Evolutionary conservation across 108 stramenopile genomes (phyloP).

Genomic region (Fistulifera pelliculosa): DNA sequence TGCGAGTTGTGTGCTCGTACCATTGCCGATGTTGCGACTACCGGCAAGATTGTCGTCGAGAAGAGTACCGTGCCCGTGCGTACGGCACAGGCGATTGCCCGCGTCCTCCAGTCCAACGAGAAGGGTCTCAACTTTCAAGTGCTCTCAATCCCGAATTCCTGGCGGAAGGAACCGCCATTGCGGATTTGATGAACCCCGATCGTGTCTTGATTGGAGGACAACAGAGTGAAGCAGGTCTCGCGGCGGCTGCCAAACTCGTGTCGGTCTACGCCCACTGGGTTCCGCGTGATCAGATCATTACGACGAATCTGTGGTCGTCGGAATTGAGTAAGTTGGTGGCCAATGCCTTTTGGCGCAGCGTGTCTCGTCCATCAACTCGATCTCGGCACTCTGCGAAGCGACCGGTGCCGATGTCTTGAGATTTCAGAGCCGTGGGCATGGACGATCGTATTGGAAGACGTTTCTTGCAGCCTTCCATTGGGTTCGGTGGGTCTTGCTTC

Average conservation of each 20-base stretch:
- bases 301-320: conserved; percentile 98
- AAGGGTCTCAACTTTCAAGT: conserved; percentile 94
- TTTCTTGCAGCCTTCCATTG: conserved; percentile 95
- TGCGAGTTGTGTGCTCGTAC: conserved; percentile 99
- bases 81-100: conserved; percentile 92
- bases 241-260: conserved; percentile 69
- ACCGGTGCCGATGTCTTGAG: conserved; percentile 97
- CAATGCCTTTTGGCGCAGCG: conserved; percentile 99
- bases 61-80: conserved; percentile 99
- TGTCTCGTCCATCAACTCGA: conserved; percentile 98
- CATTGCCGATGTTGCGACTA: conserved; percentile 88
- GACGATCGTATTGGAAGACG: conserved; percentile 96
- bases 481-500: conserved; percentile 99
- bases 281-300: conserved; percentile 88
- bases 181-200: conserved; percentile 88
- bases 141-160: conserved; percentile 98
- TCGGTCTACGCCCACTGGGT: conserved; percentile 94
- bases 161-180: conserved; percentile 98
- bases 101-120: conserved; percentile 90
- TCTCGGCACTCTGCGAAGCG: conserved; percentile 98
- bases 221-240: conserved; percentile 84
- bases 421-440: conserved; percentile 95
- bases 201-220: conserved; percentile 98
- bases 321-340: conserved; percentile 99
- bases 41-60: conserved; percentile 96